Conservation (phyloP, 2,329 filamentous ascomycete species). For the Xylaria digitata region DNA sequence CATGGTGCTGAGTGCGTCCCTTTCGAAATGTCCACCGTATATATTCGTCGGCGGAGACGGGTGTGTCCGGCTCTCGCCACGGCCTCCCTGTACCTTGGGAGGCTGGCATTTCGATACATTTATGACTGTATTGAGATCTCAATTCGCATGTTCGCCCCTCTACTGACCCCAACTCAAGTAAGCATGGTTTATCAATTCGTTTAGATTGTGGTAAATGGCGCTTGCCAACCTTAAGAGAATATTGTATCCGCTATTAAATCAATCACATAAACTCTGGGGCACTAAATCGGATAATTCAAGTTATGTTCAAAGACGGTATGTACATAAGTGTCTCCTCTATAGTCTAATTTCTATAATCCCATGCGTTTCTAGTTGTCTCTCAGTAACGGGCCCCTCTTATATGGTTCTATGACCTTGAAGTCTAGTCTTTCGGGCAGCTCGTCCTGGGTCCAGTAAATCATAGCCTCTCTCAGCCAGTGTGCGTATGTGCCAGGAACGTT, state of each 20-base stretch:
- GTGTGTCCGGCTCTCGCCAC: no score
- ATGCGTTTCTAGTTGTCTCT: constrained; percentile 37
- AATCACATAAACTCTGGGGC: not conserved
- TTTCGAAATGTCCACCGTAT: no score
- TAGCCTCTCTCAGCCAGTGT: constrained; percentile 64
- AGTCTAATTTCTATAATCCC: constrained; percentile 22
- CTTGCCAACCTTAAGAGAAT: not conserved
- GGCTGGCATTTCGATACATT: no score
- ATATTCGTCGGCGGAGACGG: no score
- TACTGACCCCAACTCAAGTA: no score
- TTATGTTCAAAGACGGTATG: constrained; percentile 14
- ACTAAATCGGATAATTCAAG: not conserved
- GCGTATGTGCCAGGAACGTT: constrained; percentile 63
- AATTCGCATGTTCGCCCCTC: no score
- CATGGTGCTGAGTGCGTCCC: no score
- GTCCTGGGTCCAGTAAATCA: constrained; percentile 59
- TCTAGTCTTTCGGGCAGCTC: constrained; percentile 52
- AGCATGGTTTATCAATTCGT: no score
- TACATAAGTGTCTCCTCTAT: constrained; percentile 16
- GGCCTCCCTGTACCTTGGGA: no score
- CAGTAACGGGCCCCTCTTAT: constrained; percentile 55
- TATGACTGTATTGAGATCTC: no score
- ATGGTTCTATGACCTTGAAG: constrained; percentile 52
- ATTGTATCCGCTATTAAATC: not conserved
- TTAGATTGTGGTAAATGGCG: no score